phyloP scores from a whole-genome alignment of 768 basidiomycete genomes.

The Xerocomellus amylosporus region DNA sequence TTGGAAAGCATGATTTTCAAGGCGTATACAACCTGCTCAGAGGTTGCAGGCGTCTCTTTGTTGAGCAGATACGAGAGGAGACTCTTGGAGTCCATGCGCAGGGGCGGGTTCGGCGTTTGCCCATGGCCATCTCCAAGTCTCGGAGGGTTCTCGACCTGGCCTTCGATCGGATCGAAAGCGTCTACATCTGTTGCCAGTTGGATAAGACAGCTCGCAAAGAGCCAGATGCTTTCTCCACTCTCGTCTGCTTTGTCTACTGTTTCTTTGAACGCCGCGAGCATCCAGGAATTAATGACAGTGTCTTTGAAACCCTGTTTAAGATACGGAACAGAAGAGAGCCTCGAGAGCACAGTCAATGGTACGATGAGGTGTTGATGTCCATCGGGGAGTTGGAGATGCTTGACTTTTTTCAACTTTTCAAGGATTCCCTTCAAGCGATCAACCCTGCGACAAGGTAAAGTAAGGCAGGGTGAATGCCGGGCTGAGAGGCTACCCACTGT shows the following conservation, averaged over 20 bases:
- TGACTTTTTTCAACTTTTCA: not conserved
- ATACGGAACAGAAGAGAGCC: not conserved
- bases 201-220: not conserved
- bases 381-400: not conserved
- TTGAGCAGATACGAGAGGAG: conserved; percentile 1
- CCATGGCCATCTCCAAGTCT: not conserved
- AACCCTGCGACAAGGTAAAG: not conserved
- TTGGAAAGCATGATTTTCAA: conserved; percentile 2
- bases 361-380: not conserved
- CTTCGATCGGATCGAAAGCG: not conserved
- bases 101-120: not conserved
- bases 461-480: not conserved
- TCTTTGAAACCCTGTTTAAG: not conserved
- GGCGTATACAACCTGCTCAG: conserved; percentile 1
- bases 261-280: not conserved
- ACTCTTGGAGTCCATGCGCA: not conserved
- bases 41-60: not conserved
- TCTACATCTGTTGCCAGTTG: not conserved
- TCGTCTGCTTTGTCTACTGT: not conserved
- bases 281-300: not conserved
- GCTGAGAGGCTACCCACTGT: not conserved
- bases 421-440: not conserved
- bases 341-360: not conserved
- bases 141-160: not conserved
- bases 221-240: not conserved